A percentile compares a stretch with the other conserved stretches of the same genome.
phyloP scores from a whole-genome alignment of 2,329 filamentous ascomycete species.

The Verticillium albo-atrum region DNA sequence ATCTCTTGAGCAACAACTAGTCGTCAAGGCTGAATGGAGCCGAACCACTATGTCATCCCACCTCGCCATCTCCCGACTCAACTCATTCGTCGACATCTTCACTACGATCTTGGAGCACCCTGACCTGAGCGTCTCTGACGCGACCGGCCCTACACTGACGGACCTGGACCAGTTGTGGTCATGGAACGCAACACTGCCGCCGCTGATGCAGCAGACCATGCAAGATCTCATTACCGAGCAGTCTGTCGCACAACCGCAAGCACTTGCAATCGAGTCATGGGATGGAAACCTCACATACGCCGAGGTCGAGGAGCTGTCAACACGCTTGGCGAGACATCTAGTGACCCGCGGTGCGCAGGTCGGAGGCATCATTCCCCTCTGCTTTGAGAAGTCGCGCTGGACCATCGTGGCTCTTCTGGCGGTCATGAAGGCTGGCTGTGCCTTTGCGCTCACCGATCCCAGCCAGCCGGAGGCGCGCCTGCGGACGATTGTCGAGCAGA shows the following conservation, averaged over 20 bases:
- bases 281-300: slow-evolving; percentile 43
- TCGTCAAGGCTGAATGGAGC: slow-evolving; percentile 14
- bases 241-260: slow-evolving; percentile 28
- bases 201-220: slow-evolving; percentile 35
- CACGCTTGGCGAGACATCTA: slow-evolving; percentile 34
- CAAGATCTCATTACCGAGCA: slow-evolving; percentile 40
- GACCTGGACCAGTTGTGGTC: slow-evolving; percentile 40
- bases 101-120: slow-evolving; percentile 11
- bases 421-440: slow-evolving; percentile 44
- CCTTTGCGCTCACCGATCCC: slow-evolving; percentile 42
- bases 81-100: slow-evolving; percentile 15
- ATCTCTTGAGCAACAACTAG: slow-evolving; percentile 7
- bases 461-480: slow-evolving; percentile 40
- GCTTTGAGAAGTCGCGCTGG: slow-evolving; percentile 46
- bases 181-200: slow-evolving; percentile 39
- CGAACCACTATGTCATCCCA: slow-evolving; percentile 10
- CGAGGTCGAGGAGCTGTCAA: slow-evolving; percentile 38
- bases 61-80: slow-evolving; percentile 12
- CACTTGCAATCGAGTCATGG: slow-evolving; percentile 43
- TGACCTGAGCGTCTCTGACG: slow-evolving; percentile 6
- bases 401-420: slow-evolving; percentile 38
- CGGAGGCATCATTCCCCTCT: slow-evolving; percentile 42
- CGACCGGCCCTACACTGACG: slow-evolving; percentile 17
- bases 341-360: slow-evolving; percentile 26
- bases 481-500: slow-evolving; percentile 39